Base-by-base conservation (phyloP, 2,329 filamentous ascomycete genomes). In the Ciborinia camelliae region DNA sequence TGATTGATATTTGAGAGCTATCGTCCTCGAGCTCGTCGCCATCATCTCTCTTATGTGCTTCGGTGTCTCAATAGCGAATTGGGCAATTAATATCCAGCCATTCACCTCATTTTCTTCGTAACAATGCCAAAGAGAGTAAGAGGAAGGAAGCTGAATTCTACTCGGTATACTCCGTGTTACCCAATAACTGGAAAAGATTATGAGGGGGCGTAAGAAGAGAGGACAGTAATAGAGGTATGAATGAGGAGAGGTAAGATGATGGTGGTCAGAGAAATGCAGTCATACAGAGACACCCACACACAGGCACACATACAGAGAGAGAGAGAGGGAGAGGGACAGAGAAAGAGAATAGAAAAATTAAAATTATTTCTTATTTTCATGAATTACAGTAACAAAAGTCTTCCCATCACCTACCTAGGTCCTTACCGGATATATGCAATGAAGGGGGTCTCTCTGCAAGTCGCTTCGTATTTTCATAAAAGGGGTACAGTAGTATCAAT, bases 251-350 rank as follows among this genome's bases (percentile, higher is more conserved):
- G 53, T 45, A 14, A 32, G 23, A 50, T 60, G 57, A 53, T 52
- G 58, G 47, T 61, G 58, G 58, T 53, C 58, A 61, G 45, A 61
- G 39, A 53, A 61, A 61, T 41, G 58, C 58, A 52, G 45, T 61
- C 58, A 61, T 30, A 12, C 47, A 61, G 23, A 43, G 26, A 30
- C n/a, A n/a, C n/a, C n/a, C n/a, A n/a, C n/a, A n/a, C n/a, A n/a
- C n/a, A n/a, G n/a, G n/a, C n/a, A n/a, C n/a, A n/a, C 58, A 61
- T 30, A 12, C 47, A 61, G 23, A 43, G 26, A 30, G 23, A 41
- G 26, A 41, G 39, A 14, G 39, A 39, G 37, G 10, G 37, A 39
- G 37, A 39, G 37, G 7, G 39, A 39, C 15, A 39, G 7, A 43
- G 18, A 20, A 12, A 53, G n/a, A n/a, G n/a, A n/a, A n/a, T n/a